Evolutionary conservation across 2,329 filamentous ascomycete genomes (phyloP).

Genomic region (Fonsecaea monophora): DNA sequence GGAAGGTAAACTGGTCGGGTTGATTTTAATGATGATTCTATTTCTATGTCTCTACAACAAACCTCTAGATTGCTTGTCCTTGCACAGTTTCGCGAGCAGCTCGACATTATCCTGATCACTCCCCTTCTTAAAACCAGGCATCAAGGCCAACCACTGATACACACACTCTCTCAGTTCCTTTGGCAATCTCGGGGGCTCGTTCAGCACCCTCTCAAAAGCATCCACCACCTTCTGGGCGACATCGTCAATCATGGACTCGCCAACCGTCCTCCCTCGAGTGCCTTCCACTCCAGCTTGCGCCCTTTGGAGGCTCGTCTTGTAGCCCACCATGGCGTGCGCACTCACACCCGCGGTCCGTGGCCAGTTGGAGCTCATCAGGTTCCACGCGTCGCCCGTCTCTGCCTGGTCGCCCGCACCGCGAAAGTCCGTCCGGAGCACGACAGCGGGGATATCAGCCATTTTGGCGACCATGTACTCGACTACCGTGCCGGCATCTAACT

Average conservation of each 20-base stretch:
- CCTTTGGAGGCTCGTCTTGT: conserved; percentile 35
- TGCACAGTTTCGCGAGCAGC: conserved; percentile 30
- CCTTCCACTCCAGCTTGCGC: conserved; percentile 3
- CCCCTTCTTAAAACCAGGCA: conserved; percentile 38
- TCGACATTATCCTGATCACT: conserved; percentile 28
- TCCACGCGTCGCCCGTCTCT: conserved; percentile 37
- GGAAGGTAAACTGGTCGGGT: not conserved
- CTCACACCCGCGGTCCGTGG: conserved; percentile 36
- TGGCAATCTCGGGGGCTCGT: conserved; percentile 33
- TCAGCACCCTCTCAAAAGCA: conserved; percentile 38
- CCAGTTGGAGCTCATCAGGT: conserved; percentile 41
- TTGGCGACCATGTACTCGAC: conserved; percentile 41
- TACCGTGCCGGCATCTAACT: conserved; percentile 40
- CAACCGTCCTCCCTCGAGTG: conserved; percentile 8
- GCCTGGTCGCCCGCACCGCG: conserved; percentile 39
- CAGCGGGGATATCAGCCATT: conserved; percentile 40
- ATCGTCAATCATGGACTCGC: conserved; percentile 31
- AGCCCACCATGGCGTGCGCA: conserved; percentile 38
- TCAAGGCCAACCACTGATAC: conserved; percentile 40
- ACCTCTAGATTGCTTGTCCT: conserved; percentile 35
- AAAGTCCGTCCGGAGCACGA: conserved; percentile 40
- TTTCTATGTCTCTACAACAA: conserved; percentile 27
- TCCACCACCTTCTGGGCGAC: conserved; percentile 35
- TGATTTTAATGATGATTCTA: not conserved
- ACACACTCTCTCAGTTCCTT: conserved; percentile 38